Base-by-base conservation (phyloP, 2,329 filamentous ascomycete species). In the Drechslerella coelobrocha region DNA sequence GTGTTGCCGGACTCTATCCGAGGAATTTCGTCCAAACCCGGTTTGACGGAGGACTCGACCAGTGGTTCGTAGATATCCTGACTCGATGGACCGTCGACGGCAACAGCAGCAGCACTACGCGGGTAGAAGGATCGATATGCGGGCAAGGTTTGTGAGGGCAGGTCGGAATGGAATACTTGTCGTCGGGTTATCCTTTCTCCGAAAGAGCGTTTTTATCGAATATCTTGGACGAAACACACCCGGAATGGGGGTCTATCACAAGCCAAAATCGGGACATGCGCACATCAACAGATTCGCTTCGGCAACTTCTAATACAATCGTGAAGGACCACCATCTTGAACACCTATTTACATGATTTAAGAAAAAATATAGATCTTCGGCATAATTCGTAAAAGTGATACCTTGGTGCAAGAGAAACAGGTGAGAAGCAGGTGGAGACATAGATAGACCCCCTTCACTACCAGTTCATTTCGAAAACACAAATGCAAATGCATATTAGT, bases 401-500 rank as follows among this genome's bases (percentile, higher is more conserved):
- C 14, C 43, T 51, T 37, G 41, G 39, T 37, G 39, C 37, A 21
- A 57, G n/a, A 78, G 73, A 50, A 34, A 63, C 47, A 43, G 17
- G 21, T 19, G 26, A 45, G 7, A 24, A 53, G 45, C 14, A 24
- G 24, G 26, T 54, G 52, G 17, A 6, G 50, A 50, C 29, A 17
- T n/a, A 14, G 29, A 31, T 21, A 29, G 26, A 26, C 47, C 21
- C 21, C 26, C 7, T 21, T 26, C 55, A 21, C 27, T 41, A 12
- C 48, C 23, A 21, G 24, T 41, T 37, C 50, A 61, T 17, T 39
- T 31, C 4, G 14, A 56, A 31, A 31, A 29, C 29, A 39, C 57
- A 61, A 24, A 54, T 51, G 54, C 29, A 57, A 55, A 60, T 29
- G 47, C 26, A 37, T 26, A 27, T 54, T 61, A 72, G 43, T 99